These are phyloP conservation scores for Pestalotiopsis sp. DNA, from an alignment of 2,329 filamentous ascomycete species.

Conservation along the genomic window DNA sequence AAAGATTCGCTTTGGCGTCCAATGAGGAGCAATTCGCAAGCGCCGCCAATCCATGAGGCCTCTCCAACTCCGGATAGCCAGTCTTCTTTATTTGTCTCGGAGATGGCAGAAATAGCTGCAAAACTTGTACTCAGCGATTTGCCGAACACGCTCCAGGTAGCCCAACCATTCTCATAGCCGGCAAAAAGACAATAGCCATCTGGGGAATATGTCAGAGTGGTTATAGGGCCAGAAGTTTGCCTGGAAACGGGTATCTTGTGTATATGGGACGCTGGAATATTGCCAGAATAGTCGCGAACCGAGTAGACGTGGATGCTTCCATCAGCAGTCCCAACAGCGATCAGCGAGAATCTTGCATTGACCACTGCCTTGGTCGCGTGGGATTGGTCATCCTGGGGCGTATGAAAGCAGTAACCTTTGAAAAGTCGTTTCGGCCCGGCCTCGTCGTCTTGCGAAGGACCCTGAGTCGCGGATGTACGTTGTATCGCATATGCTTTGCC, in stretches of 20 bases:
- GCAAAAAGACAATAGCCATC: constrained; percentile 97
- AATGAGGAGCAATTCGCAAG: constrained; percentile 81
- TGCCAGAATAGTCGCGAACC: constrained; percentile 89
- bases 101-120: constrained; percentile 65
- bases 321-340: constrained; percentile 82
- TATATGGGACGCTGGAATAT: constrained; percentile 84
- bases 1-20: constrained; percentile 74
- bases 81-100: constrained; percentile 71
- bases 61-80: constrained; percentile 83
- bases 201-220: constrained; percentile 82
- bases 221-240: constrained; percentile 70
- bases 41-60: constrained; percentile 85
- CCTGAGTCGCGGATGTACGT: constrained; percentile 50
- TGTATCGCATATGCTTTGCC: constrained; percentile 92
- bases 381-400: constrained; percentile 61
- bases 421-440: constrained; percentile 71
- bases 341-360: constrained; percentile 92
- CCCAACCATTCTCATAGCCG: constrained; percentile 91
- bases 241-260: constrained; percentile 72
- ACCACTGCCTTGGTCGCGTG: constrained; percentile 77
- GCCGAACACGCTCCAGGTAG: constrained; percentile 96
- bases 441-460: constrained; percentile 37
- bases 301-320: constrained; percentile 88
- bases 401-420: constrained; percentile 88
- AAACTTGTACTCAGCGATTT: constrained; percentile 89